Percentiles rank a stretch among this genome's conserved stretches.
These are phyloP conservation scores for Ambrosia artemisiifolia DNA, from an alignment of 129 eudicot genomes.

Conservation along the genomic window DNA sequence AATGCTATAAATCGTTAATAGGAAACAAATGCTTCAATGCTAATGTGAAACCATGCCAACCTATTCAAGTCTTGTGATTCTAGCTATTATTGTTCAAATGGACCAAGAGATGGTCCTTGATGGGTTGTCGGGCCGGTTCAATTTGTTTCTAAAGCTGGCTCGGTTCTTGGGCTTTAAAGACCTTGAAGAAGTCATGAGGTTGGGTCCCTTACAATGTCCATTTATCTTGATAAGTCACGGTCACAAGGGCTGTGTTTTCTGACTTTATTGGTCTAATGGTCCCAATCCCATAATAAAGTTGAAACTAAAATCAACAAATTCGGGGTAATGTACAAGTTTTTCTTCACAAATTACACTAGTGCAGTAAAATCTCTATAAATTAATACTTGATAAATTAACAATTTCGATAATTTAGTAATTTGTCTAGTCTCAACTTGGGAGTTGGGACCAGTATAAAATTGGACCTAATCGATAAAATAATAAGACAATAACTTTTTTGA, in stretches of 20 bases:
- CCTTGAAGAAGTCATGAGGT: conserved; percentile 6
- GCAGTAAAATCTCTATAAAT: too few relatives aligned
- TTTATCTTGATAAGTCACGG: conserved; percentile 18
- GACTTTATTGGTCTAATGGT: conserved; percentile 2
- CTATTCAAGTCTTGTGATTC: too few relatives aligned
- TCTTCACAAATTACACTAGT: conserved; percentile 12
- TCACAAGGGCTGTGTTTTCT: conserved; percentile 18
- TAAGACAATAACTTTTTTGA: too few relatives aligned
- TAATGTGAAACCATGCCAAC: too few relatives aligned
- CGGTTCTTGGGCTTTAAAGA: not conserved
- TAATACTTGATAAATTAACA: too few relatives aligned
- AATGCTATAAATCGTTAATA: not conserved
- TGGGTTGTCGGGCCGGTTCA: not conserved
- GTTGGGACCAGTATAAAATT: too few relatives aligned
- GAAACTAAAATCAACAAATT: conserved; percentile 14
- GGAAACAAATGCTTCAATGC: too few relatives aligned
- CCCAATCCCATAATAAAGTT: conserved; percentile 22
- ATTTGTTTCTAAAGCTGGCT: not conserved
- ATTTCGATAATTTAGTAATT: too few relatives aligned
- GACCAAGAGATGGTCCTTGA: not conserved
- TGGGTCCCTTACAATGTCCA: conserved; percentile 28
- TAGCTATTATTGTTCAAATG: not conserved
- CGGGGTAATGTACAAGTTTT: conserved; percentile 6
- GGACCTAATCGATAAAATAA: too few relatives aligned
- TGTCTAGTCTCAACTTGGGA: too few relatives aligned